A percentile compares a stretch with the other conserved stretches of the same genome.
Conservation (phyloP, 495 filamentous ascomycete genomes). For the Lasiosphaeria miniovina region DNA sequence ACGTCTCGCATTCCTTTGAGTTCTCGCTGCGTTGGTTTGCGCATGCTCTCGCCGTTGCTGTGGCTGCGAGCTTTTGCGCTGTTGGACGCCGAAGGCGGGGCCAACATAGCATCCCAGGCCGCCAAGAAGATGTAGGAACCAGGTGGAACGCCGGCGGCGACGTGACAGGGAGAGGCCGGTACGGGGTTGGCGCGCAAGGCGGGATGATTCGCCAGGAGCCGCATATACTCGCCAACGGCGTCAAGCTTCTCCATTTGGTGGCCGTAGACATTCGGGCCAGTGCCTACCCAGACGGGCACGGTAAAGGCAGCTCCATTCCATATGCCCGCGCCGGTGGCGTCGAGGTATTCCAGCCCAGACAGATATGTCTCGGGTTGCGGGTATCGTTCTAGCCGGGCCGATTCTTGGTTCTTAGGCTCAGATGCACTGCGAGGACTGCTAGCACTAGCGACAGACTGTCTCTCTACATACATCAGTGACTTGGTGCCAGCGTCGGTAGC, state of each 20-base stretch:
- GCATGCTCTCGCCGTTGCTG: slow-evolving; percentile 2
- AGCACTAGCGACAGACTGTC: background rate
- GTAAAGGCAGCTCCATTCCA: slow-evolving; percentile 11
- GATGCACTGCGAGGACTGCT: background rate
- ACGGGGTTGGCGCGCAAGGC: slow-evolving; percentile 24
- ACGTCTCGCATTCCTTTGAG: slow-evolving; percentile 36
- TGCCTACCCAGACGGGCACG: slow-evolving; percentile 38
- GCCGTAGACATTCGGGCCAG: slow-evolving; percentile 20
- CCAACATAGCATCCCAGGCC: slow-evolving; percentile 41
- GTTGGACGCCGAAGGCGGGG: no score
- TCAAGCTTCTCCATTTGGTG: background rate
- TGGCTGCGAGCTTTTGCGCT: no score
- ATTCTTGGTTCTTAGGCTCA: background rate
- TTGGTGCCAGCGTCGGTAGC: background rate
- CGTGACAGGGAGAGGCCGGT: slow-evolving; percentile 40
- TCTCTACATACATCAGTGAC: background rate
- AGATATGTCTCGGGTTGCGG: slow-evolving; percentile 13
- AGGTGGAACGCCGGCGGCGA: slow-evolving; percentile 40
- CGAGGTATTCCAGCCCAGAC: slow-evolving; percentile 11
- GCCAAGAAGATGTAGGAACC: slow-evolving; percentile 34
- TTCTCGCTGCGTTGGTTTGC: slow-evolving; percentile 18
- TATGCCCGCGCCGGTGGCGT: no score
- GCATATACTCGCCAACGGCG: slow-evolving; percentile 40
- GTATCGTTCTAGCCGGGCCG: slow-evolving; percentile 3
- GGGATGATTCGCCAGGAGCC: slow-evolving; percentile 26